A percentile compares a stretch with the other conserved stretches of the same genome.
Conservation (phyloP, 2,329 filamentous ascomycete genomes). For the Curvularia sp. region DNA sequence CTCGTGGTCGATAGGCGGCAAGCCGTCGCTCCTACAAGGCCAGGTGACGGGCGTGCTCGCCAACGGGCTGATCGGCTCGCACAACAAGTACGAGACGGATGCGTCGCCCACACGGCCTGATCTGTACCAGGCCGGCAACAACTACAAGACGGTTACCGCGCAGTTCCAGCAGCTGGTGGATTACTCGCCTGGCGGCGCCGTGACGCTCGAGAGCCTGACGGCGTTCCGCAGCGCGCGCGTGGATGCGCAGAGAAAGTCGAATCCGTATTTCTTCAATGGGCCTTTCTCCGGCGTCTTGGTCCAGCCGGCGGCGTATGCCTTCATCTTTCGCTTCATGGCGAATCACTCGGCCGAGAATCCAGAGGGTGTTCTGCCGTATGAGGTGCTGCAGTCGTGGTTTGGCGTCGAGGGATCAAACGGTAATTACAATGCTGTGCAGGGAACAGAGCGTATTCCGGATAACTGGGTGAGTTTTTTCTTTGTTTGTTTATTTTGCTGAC, state of each 20-base stretch:
- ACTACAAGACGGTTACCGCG: constrained; percentile 28
- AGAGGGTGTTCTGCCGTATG: constrained; percentile 22
- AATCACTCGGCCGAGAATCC: constrained; percentile 33
- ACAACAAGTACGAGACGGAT: constrained; percentile 38
- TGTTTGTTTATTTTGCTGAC: too few relatives aligned
- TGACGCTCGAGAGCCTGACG: constrained; percentile 32
- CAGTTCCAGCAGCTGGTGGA: constrained; percentile 36
- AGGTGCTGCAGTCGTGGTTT: constrained; percentile 35
- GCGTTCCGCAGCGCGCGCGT: constrained; percentile 30
- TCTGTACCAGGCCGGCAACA: constrained; percentile 34
- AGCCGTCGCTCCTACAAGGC: constrained; percentile 29
- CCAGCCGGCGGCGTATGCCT: constrained; percentile 37
- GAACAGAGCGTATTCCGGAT: constrained; percentile 28
- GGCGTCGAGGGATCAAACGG: constrained; percentile 26
- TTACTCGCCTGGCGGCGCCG: constrained; percentile 29
- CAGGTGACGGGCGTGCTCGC: constrained; percentile 27
- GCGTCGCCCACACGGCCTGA: constrained; percentile 34
- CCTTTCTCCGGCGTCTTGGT: constrained; percentile 34
- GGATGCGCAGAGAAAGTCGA: constrained; percentile 27
- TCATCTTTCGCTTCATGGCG: constrained; percentile 40
- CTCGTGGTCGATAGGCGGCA: constrained; percentile 34
- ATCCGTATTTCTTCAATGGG: constrained; percentile 35
- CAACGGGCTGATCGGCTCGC: constrained; percentile 30
- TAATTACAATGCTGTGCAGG: constrained; percentile 29
- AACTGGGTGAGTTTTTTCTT: constrained; percentile 24